A percentile compares a stretch with the other conserved stretches of the same genome.
These are phyloP conservation scores for Fragilariopsis cylindrus DNA, from an alignment of 108 stramenopile species.

Conservation along the genomic window DNA sequence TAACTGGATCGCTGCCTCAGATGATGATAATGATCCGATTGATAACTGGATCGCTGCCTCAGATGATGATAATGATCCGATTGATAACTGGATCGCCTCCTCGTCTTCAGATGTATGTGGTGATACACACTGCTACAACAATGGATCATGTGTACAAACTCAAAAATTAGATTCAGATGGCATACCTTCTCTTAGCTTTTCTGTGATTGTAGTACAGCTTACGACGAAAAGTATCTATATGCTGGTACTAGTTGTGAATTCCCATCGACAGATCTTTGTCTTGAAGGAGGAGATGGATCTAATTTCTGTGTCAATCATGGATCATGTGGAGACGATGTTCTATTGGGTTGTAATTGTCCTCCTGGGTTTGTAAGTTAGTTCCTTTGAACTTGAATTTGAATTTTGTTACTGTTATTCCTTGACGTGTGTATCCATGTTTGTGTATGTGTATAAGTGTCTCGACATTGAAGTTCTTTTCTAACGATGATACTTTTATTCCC, in stretches of 20 bases:
- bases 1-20: too few species aligned
- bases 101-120: conserved; percentile 27
- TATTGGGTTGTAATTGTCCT: conserved; percentile 36
- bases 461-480: too few species aligned
- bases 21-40: too few species aligned
- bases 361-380: conserved; percentile 13
- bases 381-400: too few species aligned
- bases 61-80: too few species aligned
- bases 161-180: conserved; percentile 8
- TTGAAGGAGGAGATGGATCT: neutral
- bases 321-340: conserved; percentile 25
- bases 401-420: too few species aligned
- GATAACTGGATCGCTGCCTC: too few species aligned
- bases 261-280: conserved; percentile 34
- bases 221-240: conserved; percentile 26
- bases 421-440: too few species aligned
- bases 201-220: conserved; percentile 55
- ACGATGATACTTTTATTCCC: too few species aligned
- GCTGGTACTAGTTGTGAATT: conserved; percentile 33
- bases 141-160: conserved; percentile 33
- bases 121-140: conserved; percentile 46
- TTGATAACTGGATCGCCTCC: too few species aligned
- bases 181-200: neutral
- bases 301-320: conserved; percentile 53
- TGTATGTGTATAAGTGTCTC: too few species aligned